These are phyloP conservation scores for Penicillium sp. DNA, from an alignment of 2,329 filamentous ascomycete species.

Conservation along the genomic window DNA sequence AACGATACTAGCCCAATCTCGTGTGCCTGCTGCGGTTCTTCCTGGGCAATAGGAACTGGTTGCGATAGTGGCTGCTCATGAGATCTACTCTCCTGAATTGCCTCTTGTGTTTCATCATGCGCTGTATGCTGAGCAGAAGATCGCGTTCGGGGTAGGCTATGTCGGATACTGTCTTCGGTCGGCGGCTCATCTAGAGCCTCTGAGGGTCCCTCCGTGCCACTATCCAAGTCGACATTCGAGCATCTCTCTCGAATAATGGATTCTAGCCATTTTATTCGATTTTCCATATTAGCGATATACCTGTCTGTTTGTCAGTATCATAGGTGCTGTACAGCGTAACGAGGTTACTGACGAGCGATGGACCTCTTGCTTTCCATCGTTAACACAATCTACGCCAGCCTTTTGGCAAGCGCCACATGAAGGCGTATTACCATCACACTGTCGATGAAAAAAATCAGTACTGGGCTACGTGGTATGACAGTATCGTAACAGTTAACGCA, in stretches of 20 bases:
- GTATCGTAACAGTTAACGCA: neutral
- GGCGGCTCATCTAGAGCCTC: conserved; percentile 15
- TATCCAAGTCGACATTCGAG: conserved; percentile 40
- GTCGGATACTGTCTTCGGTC: neutral
- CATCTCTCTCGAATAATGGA: conserved; percentile 41
- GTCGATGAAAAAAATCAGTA: conserved; percentile 2
- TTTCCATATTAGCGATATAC: conserved; percentile 38
- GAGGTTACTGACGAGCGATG: conserved; percentile 35
- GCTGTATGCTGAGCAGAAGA: neutral
- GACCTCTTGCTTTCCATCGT: conserved; percentile 44
- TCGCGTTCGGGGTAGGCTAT: neutral
- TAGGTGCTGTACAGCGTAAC: neutral
- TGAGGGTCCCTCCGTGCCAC: conserved; percentile 17
- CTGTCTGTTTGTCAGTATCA: conserved; percentile 16
- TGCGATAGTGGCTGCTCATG: neutral
- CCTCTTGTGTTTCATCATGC: neutral
- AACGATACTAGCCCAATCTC: neutral
- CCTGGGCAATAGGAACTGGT: neutral
- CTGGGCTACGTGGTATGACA: neutral
- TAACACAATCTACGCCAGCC: conserved; percentile 39
- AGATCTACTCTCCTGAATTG: neutral
- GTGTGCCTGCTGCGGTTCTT: neutral
- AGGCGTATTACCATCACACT: conserved; percentile 47
- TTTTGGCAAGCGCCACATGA: conserved; percentile 44
- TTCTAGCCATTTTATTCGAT: conserved; percentile 47